Conservation (phyloP, 2,329 filamentous ascomycete species). For the Fusarium verticillioides region DNA sequence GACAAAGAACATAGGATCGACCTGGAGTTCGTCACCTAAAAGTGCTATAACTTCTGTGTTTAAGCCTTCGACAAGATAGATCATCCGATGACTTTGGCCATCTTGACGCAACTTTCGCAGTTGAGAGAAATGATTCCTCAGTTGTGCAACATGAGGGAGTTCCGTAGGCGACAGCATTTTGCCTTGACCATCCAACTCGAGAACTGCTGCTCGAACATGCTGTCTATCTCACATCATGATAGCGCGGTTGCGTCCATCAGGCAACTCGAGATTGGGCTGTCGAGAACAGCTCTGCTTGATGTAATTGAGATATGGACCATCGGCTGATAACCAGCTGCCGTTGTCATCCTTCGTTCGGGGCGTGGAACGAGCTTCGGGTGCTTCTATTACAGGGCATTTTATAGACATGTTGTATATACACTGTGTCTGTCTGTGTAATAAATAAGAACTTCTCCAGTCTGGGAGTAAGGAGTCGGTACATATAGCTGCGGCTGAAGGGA, state of each 20-base stretch:
- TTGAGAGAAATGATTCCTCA: background rate
- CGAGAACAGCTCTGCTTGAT: conserved; percentile 4
- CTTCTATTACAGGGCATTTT: background rate
- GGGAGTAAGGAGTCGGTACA: background rate
- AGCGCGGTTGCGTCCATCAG: conserved; percentile 4
- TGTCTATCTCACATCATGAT: background rate
- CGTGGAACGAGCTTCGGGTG: background rate
- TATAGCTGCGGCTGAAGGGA: background rate
- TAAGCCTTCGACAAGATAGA: conserved; percentile 4
- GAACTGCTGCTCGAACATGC: background rate
- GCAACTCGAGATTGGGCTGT: conserved; percentile 3
- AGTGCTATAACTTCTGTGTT: background rate
- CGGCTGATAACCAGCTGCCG: background rate
- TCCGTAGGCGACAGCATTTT: background rate
- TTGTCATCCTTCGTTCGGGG: conserved; percentile 1
- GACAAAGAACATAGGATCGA: conserved; percentile 10
- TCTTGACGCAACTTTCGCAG: background rate
- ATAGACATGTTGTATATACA: background rate
- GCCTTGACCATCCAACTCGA: background rate
- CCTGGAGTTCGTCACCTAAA: background rate
- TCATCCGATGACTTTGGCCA: background rate
- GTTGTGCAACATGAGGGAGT: background rate
- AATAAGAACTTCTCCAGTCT: background rate
- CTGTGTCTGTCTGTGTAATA: background rate
- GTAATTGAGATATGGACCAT: background rate